phyloP scores from a whole-genome alignment of 306 rosid genomes.

The Astragalus membranaceus region DNA sequence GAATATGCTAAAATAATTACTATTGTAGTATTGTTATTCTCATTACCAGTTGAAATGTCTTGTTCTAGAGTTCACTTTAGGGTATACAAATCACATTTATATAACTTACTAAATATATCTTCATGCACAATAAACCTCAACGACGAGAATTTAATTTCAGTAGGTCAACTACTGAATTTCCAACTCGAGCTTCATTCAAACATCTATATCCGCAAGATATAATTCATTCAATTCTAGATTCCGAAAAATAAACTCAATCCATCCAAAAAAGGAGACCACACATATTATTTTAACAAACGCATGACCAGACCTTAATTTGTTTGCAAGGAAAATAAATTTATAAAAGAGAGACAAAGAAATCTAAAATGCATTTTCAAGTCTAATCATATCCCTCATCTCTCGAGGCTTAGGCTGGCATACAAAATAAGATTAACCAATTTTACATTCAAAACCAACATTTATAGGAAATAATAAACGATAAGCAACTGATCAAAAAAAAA shows the following conservation, averaged over 20 bases:
- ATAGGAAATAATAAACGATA: neutral
- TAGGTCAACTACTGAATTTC: neutral
- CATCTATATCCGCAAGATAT: neutral
- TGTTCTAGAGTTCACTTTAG: no score
- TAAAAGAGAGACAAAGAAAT: neutral
- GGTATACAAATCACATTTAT: no score
- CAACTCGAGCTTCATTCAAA: conserved; percentile 1
- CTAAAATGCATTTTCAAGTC: neutral
- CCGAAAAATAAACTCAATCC: neutral
- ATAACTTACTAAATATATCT: neutral
- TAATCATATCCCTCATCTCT: conserved; percentile 11
- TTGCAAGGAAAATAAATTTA: neutral
- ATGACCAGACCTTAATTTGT: neutral
- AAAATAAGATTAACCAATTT: neutral
- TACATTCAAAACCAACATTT: conserved; percentile 15
- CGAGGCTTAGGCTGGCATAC: neutral
- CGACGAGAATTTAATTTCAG: neutral
- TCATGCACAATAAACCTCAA: neutral
- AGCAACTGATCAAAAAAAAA: conserved; percentile 9
- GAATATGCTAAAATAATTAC: no score
- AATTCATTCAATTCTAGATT: neutral
- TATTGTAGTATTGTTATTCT: no score
- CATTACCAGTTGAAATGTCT: no score
- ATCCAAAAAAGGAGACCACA: neutral
- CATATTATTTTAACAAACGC: neutral